Percentiles rank a stretch among this genome's conserved stretches.
These are phyloP conservation scores for Olyra latifolia DNA, from an alignment of 176 grass and related monocot species.

Conservation along the genomic window DNA sequence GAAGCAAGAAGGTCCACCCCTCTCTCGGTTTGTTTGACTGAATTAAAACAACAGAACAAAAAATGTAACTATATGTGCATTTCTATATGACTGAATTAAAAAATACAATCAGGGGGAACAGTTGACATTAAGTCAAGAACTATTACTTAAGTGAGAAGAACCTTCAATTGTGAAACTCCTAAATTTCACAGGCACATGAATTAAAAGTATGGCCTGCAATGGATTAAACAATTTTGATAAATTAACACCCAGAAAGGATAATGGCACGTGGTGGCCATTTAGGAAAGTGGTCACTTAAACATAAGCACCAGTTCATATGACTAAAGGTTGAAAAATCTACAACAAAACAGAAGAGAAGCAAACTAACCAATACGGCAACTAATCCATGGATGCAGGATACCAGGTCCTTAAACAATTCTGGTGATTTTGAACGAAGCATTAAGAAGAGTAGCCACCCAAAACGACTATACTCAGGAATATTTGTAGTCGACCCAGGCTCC, in stretches of 20 bases:
- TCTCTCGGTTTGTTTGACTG: slow-evolving; percentile 83
- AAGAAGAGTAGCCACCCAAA: slow-evolving; percentile 95
- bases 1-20: slow-evolving; percentile 73
- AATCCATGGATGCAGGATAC: slow-evolving; percentile 87
- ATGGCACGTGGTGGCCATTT: not conserved
- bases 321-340: slow-evolving; percentile 21
- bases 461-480: slow-evolving; percentile 47
- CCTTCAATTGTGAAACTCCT: slow-evolving; percentile 79
- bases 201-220: slow-evolving; percentile 85
- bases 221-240: slow-evolving; percentile 27
- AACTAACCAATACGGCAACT: slow-evolving; percentile 81
- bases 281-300: not conserved
- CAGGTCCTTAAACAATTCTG: slow-evolving; percentile 71
- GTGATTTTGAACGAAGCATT: slow-evolving; percentile 64
- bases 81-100: slow-evolving; percentile 18
- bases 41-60: slow-evolving; percentile 19
- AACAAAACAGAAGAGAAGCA: slow-evolving; percentile 17
- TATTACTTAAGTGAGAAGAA: slow-evolving; percentile 75
- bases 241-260: not conserved
- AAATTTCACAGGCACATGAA: slow-evolving; percentile 70
- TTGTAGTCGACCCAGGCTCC: slow-evolving; percentile 30
- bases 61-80: slow-evolving; percentile 20
- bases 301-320: slow-evolving; percentile 5
- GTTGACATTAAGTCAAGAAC: slow-evolving; percentile 23
- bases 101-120: not conserved